phyloP scores from a whole-genome alignment of 2,329 filamentous ascomycete genomes.

The Macrophomina pseudophaseolina region DNA sequence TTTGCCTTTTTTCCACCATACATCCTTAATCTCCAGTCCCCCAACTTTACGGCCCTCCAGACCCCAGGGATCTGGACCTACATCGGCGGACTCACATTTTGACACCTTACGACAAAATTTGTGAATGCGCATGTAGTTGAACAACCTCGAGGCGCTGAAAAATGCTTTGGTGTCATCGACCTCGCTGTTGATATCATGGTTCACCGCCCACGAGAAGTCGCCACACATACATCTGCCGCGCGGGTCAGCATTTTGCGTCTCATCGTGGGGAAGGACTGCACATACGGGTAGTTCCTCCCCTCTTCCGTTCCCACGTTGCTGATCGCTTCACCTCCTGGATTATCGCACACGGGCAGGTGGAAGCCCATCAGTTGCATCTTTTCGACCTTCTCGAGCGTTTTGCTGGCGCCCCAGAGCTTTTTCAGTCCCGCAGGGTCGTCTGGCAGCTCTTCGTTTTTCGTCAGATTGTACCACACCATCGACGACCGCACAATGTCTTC shows the following conservation, averaged over 20 bases:
- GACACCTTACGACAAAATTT: too few relatives aligned
- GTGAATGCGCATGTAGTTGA: too few relatives aligned
- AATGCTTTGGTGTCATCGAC: too few relatives aligned
- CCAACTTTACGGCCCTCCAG: too few relatives aligned
- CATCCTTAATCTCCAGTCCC: too few relatives aligned
- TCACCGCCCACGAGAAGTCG: slow-evolving; percentile 27
- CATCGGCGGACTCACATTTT: too few relatives aligned
- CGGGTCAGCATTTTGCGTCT: not conserved
- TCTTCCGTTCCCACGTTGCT: slow-evolving; percentile 25
- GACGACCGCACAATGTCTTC: not conserved
- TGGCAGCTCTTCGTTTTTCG: not conserved
- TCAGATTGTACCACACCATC: not conserved
- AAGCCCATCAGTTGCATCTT: not conserved
- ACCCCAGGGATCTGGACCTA: too few relatives aligned
- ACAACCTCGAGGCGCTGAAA: too few relatives aligned
- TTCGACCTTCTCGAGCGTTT: not conserved
- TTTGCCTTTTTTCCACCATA: too few relatives aligned
- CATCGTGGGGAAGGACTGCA: not conserved
- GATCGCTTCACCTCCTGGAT: slow-evolving; percentile 30
- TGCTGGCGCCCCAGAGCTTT: too few relatives aligned
- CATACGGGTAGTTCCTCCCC: slow-evolving; percentile 28
- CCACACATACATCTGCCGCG: slow-evolving; percentile 30
- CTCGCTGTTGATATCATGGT: too few relatives aligned
- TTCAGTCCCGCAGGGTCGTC: not conserved
- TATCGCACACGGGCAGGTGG: slow-evolving; percentile 23